These are phyloP conservation scores for Lasiodiplodia citricola DNA, from an alignment of 2,329 filamentous ascomycete species.

Conservation along the genomic window DNA sequence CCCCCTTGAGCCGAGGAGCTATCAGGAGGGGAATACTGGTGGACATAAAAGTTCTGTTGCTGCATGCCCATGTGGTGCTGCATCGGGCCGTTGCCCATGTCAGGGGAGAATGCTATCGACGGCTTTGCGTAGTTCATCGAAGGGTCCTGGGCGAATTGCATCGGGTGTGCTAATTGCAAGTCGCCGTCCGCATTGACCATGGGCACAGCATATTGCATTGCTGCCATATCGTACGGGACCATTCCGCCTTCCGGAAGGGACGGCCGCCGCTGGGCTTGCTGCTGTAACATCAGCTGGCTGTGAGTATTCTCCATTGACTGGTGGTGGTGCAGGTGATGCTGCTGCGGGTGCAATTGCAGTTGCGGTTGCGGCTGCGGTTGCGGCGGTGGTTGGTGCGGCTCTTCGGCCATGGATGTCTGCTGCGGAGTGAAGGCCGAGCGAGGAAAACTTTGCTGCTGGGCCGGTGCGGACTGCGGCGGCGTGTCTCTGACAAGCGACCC, in stretches of 20 bases:
- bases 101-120: background rate
- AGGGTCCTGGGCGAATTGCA: slow-evolving; percentile 28
- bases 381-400: slow-evolving; percentile 32
- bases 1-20: background rate
- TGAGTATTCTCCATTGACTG: slow-evolving; percentile 12
- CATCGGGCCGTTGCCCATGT: slow-evolving; percentile 10
- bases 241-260: slow-evolving; percentile 29
- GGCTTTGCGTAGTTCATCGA: slow-evolving; percentile 15
- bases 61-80: slow-evolving; percentile 30
- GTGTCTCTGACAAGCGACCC: slow-evolving; percentile 49
- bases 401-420: slow-evolving; percentile 44
- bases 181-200: slow-evolving; percentile 30
- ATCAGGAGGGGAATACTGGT: slow-evolving; percentile 53
- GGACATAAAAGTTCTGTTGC: slow-evolving; percentile 50
- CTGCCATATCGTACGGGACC: slow-evolving; percentile 26
- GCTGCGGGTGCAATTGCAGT: background rate
- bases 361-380: background rate
- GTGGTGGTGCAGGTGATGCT: slow-evolving; percentile 18
- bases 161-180: slow-evolving; percentile 29
- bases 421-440: slow-evolving; percentile 16
- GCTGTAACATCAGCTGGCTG: slow-evolving; percentile 10
- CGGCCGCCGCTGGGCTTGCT: slow-evolving; percentile 22
- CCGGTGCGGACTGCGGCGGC: slow-evolving; percentile 57
- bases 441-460: slow-evolving; percentile 54
- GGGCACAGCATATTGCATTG: slow-evolving; percentile 28